These are phyloP conservation scores for Eucalyptus cloeziana DNA, from an alignment of 345 rosid genomes.

Conservation along the genomic window DNA sequence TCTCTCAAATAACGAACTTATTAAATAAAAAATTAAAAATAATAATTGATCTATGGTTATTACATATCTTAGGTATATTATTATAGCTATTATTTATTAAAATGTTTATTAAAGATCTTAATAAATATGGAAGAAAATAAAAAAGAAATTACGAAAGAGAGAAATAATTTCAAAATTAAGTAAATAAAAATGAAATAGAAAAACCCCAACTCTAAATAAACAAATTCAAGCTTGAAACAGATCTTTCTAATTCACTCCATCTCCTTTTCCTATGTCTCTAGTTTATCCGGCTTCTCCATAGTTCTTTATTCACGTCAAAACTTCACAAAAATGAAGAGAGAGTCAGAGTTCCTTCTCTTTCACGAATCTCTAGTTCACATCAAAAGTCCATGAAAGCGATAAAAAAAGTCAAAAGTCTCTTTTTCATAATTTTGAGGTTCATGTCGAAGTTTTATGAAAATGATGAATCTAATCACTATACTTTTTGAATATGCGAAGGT, in stretches of 20 bases:
- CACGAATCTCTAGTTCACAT: neutral
- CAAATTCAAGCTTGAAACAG: neutral
- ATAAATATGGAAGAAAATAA: neutral
- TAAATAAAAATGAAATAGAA: neutral
- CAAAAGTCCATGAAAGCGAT: neutral
- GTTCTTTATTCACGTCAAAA: neutral
- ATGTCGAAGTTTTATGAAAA: too few relatives aligned
- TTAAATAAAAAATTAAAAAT: too few relatives aligned
- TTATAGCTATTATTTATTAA: too few relatives aligned
- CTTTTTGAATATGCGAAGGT: too few relatives aligned
- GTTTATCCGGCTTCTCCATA: neutral
- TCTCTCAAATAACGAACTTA: too few relatives aligned
- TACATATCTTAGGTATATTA: too few relatives aligned
- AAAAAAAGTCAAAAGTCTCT: too few relatives aligned
- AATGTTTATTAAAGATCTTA: too few relatives aligned
- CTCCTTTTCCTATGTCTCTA: neutral
- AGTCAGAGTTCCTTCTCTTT: neutral
- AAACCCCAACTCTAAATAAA: neutral
- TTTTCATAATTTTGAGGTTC: too few relatives aligned
- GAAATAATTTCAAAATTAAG: too few relatives aligned
- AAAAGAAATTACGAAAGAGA: neutral
- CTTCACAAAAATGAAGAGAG: neutral
- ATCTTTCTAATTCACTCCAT: neutral
- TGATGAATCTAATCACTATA: too few relatives aligned
- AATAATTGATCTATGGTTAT: neutral